A percentile compares a stretch with the other conserved stretches of the same genome.
Conservation (phyloP, 2,329 filamentous ascomycete species). For the Neonectria ditissima region DNA sequence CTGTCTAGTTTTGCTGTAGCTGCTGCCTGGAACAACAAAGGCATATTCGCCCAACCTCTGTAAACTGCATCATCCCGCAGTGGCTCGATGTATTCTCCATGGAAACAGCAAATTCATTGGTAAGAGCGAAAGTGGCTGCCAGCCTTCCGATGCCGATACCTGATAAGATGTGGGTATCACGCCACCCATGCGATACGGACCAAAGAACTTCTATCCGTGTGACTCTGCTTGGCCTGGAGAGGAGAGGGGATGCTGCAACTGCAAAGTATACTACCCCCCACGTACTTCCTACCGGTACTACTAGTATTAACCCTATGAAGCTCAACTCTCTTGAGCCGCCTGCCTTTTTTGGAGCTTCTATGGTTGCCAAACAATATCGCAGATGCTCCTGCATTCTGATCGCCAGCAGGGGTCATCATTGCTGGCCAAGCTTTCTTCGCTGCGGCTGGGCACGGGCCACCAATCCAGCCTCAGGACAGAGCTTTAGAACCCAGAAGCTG, state of each 20-base stretch:
- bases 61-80: conserved; percentile 3
- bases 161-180: conserved; percentile 15
- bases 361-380: neutral
- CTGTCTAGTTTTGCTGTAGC: neutral
- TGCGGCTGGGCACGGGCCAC: conserved; percentile 35
- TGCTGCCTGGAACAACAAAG: neutral
- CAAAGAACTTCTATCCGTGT: neutral
- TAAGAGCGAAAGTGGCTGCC: conserved; percentile 15
- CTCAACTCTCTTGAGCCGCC: neutral
- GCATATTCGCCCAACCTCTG: conserved; percentile 6
- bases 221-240: neutral
- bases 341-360: neutral
- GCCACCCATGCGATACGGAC: conserved; percentile 7
- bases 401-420: conserved; percentile 29
- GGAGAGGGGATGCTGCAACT: too few relatives aligned
- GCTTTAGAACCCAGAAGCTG: neutral
- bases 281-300: neutral
- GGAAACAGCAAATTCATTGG: conserved; percentile 14
- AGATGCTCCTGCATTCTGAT: conserved; percentile 22
- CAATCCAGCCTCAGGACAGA: neutral
- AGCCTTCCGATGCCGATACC: conserved; percentile 9
- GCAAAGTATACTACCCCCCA: neutral
- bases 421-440: conserved; percentile 21
- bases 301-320: too few relatives aligned
- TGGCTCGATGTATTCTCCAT: conserved; percentile 9